phyloP scores from a whole-genome alignment of 1,284 basidiomycete species.

The Ganoderma multipileum region DNA sequence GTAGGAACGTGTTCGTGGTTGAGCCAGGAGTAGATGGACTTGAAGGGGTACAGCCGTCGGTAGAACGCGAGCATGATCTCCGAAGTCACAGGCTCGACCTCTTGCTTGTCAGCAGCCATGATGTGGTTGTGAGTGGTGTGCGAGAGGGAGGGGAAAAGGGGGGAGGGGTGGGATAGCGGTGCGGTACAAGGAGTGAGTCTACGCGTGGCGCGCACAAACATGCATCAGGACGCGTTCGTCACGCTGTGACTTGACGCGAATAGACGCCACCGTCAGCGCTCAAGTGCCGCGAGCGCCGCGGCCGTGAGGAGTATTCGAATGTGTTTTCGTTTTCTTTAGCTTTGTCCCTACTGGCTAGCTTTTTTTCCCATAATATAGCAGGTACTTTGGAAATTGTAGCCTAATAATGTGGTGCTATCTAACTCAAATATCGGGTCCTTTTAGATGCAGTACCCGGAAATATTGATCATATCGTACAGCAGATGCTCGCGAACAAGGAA shows the following conservation, averaged over 20 bases:
- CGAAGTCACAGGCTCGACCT: conserved; percentile 35
- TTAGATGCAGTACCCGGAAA: too few relatives aligned
- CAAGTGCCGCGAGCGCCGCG: too few relatives aligned
- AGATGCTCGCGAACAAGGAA: too few relatives aligned
- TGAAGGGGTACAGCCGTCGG: conserved; percentile 92
- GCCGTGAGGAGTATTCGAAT: too few relatives aligned
- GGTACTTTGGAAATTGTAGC: too few relatives aligned
- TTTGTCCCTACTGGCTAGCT: too few relatives aligned
- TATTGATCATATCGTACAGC: too few relatives aligned
- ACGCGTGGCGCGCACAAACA: neutral
- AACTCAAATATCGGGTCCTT: too few relatives aligned
- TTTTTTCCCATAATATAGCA: too few relatives aligned
- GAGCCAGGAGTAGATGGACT: conserved; percentile 93
- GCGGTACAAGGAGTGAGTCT: neutral
- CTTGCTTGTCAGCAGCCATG: conserved; percentile 17
- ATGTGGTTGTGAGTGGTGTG: neutral
- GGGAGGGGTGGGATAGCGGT: neutral
- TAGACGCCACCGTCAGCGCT: too few relatives aligned
- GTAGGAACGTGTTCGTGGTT: conserved; percentile 87
- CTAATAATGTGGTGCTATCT: too few relatives aligned
- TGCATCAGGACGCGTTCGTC: neutral
- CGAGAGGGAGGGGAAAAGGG: neutral
- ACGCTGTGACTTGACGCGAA: neutral
- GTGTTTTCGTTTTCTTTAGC: too few relatives aligned
- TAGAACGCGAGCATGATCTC: conserved; percentile 88